Conservation (phyloP, 768 basidiomycete genomes). For the Suillus brevipes region DNA sequence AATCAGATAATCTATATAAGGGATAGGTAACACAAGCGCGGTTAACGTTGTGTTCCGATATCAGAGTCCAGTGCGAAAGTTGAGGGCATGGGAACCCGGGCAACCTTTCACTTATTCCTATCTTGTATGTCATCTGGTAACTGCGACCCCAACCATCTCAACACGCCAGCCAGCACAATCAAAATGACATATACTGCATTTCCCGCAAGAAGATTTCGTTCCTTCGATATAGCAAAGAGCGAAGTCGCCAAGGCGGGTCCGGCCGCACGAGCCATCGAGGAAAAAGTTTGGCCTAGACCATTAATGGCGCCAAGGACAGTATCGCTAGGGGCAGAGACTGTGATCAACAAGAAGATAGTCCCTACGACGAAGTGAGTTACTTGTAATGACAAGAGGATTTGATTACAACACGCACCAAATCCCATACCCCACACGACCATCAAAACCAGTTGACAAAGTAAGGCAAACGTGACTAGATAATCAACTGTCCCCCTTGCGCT, state of each 20-base stretch:
- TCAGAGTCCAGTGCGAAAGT: not conserved
- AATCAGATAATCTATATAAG: no score
- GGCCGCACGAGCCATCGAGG: conserved; percentile 46
- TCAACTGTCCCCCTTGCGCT: conserved; percentile 32
- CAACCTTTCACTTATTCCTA: conserved; percentile 19
- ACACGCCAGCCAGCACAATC: conserved; percentile 25
- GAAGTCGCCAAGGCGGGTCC: conserved; percentile 52
- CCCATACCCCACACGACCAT: conserved; percentile 39
- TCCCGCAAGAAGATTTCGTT: conserved; percentile 49
- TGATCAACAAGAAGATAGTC: conserved; percentile 54
- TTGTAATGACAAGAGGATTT: not conserved
- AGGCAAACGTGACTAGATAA: conserved; percentile 35
- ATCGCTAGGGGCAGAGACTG: conserved; percentile 51
- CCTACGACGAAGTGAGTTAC: conserved; percentile 32
- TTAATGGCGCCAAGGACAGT: conserved; percentile 59
- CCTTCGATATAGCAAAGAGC: conserved; percentile 50
- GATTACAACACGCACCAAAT: conserved; percentile 35
- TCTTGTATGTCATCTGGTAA: conserved; percentile 35
- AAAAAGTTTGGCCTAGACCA: conserved; percentile 52
- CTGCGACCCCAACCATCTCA: conserved; percentile 26
- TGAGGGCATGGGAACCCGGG: no score
- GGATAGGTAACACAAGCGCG: no score
- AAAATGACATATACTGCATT: conserved; percentile 50
- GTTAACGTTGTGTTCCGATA: not conserved
- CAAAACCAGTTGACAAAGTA: conserved; percentile 28